Evolutionary conservation across 2,329 filamentous ascomycete genomes (phyloP).

Genomic region (Talaromyces funiculosus): DNA sequence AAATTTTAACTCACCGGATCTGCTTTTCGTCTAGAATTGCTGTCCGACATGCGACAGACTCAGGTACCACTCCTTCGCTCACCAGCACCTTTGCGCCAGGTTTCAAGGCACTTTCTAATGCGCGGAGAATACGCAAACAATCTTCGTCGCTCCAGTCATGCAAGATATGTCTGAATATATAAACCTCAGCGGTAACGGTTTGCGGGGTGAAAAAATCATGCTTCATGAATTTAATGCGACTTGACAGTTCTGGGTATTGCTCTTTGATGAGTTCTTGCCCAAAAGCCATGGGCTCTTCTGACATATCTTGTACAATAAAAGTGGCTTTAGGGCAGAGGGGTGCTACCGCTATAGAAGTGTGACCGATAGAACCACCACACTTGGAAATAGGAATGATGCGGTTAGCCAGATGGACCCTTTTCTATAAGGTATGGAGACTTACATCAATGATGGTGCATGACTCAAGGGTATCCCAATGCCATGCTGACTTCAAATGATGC

Average conservation of each 20-base stretch:
- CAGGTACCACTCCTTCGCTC: too few species aligned
- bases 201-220: slow-evolving; percentile 50
- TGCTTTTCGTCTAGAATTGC: too few species aligned
- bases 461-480: slow-evolving; percentile 12
- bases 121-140: too few species aligned
- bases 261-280: too few species aligned
- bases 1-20: too few species aligned
- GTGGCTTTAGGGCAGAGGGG: slow-evolving; percentile 21
- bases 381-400: too few species aligned
- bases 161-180: not conserved
- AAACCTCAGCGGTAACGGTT: not conserved
- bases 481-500: not conserved
- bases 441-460: slow-evolving; percentile 13
- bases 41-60: too few species aligned
- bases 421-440: not conserved
- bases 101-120: too few species aligned
- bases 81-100: too few species aligned
- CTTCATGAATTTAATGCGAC: slow-evolving; percentile 31
- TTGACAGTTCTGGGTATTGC: not conserved
- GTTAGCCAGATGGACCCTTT: too few species aligned
- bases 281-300: not conserved
- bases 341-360: slow-evolving; percentile 20
- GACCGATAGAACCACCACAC: slow-evolving; percentile 13
- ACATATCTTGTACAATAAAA: slow-evolving; percentile 20
- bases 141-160: not conserved